phyloP scores from a whole-genome alignment of 352 stramenopile species.

The Phytophthora litchii region DNA sequence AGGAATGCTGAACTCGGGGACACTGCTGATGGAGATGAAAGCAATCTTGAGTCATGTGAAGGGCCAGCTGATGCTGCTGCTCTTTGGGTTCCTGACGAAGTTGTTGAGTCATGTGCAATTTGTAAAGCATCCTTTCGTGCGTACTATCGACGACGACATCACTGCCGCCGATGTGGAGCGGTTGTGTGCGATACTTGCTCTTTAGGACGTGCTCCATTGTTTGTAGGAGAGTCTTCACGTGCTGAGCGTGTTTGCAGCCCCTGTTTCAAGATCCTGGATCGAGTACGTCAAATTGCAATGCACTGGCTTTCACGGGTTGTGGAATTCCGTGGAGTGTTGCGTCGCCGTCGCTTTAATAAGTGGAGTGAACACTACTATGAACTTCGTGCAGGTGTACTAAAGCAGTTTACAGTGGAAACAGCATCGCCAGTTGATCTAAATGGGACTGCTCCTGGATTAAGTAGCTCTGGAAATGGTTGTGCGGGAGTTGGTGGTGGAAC shows the following conservation, averaged over 20 bases:
- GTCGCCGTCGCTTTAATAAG: slow-evolving; percentile 76
- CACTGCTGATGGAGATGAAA: slow-evolving; percentile 29
- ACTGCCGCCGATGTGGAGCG: slow-evolving; percentile 78
- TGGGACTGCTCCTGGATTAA: slow-evolving; percentile 18
- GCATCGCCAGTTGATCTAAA: slow-evolving; percentile 24
- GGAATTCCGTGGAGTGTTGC: slow-evolving; percentile 72
- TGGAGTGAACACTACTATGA: slow-evolving; percentile 87
- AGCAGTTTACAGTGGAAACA: slow-evolving; percentile 77
- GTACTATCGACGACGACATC: slow-evolving; percentile 77
- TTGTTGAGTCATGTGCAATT: slow-evolving; percentile 70
- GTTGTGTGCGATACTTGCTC: slow-evolving; percentile 86
- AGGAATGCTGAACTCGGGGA: slow-evolving; percentile 19
- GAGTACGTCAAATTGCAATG: slow-evolving; percentile 68
- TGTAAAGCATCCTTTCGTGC: slow-evolving; percentile 71
- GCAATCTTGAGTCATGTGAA: slow-evolving; percentile 40
- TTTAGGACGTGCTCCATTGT: slow-evolving; percentile 63
- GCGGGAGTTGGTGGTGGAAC: slow-evolving; percentile 3
- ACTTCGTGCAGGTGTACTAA: slow-evolving; percentile 72
- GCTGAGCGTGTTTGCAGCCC: slow-evolving; percentile 74
- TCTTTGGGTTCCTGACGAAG: slow-evolving; percentile 77
- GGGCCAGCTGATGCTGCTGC: slow-evolving; percentile 65
- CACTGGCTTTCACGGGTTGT: slow-evolving; percentile 75
- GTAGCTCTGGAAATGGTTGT: slow-evolving; percentile 19
- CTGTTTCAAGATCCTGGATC: slow-evolving; percentile 70
- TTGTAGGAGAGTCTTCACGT: slow-evolving; percentile 66